These are phyloP conservation scores for Fusarium drepaniforme DNA, from an alignment of 2,329 filamentous ascomycete species.

Conservation along the genomic window DNA sequence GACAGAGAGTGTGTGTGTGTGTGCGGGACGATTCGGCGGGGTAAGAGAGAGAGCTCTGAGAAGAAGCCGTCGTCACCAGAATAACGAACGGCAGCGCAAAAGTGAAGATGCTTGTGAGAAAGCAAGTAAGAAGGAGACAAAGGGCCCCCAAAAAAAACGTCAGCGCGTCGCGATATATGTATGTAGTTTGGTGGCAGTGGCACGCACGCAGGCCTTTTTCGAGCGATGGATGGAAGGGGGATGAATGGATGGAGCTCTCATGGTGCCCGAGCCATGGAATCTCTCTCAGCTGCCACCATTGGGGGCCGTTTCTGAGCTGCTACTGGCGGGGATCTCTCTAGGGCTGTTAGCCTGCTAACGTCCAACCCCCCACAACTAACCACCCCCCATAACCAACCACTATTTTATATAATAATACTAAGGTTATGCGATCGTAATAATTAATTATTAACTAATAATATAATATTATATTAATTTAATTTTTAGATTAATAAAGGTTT, in stretches of 20 bases:
- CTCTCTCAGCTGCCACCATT: conserved; percentile 29
- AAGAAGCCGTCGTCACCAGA: conserved; percentile 5
- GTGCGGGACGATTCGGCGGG: conserved; percentile 31
- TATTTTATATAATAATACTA: no score
- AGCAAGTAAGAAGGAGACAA: conserved; percentile 28
- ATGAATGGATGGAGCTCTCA: conserved; percentile 22
- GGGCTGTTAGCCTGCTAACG: conserved; percentile 34
- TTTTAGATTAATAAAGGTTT: no score
- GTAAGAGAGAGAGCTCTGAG: conserved; percentile 17
- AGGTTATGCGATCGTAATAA: no score
- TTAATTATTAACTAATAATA: no score
- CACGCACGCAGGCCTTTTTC: conserved; percentile 9
- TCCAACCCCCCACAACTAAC: no score
- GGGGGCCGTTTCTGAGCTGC: conserved; percentile 11
- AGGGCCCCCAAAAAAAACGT: conserved; percentile 16
- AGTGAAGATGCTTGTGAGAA: conserved; percentile 12
- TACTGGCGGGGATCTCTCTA: conserved; percentile 26
- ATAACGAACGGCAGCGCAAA: not conserved
- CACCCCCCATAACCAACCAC: no score
- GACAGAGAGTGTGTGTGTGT: conserved; percentile 20
- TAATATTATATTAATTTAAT: no score
- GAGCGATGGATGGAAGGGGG: conserved; percentile 30
- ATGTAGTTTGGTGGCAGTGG: conserved; percentile 32
- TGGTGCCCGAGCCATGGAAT: conserved; percentile 11
- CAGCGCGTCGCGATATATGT: conserved; percentile 44